Evolutionary conservation across 2,329 filamentous ascomycete genomes (phyloP).

Genomic region (Pseudogymnoascus sp.): DNA sequence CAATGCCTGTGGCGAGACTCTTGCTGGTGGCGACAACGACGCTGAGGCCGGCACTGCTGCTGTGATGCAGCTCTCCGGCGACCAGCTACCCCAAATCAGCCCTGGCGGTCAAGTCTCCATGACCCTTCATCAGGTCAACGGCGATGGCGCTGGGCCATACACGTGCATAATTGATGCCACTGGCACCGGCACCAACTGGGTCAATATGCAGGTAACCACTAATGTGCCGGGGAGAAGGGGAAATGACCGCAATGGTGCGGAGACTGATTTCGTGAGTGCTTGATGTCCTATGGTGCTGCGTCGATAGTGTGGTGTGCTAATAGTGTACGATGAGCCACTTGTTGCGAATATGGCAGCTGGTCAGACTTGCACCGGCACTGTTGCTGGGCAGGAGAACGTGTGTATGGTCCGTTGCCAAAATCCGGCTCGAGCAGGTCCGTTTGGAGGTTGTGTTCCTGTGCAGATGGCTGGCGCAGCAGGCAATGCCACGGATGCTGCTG

Average conservation of each 20-base stretch:
- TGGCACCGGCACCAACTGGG: conserved; percentile 45
- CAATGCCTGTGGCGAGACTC: conserved; percentile 48
- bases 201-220: conserved; percentile 44
- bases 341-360: conserved; percentile 46
- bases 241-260: conserved; percentile 35
- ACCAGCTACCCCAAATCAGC: conserved; percentile 48
- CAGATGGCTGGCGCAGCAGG: conserved; percentile 32
- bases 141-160: conserved; percentile 49
- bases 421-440: conserved; percentile 49
- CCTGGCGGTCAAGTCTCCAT: conserved; percentile 49
- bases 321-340: conserved; percentile 35
- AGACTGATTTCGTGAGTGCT: conserved; percentile 27
- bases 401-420: conserved; percentile 58
- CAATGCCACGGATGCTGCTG: conserved; percentile 14
- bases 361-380: conserved; percentile 49
- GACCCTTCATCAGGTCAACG: conserved; percentile 60
- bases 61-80: conserved; percentile 50
- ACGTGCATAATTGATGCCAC: conserved; percentile 55
- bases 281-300: background rate
- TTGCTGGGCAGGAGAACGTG: conserved; percentile 49
- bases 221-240: conserved; percentile 39
- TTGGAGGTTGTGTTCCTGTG: conserved; percentile 51
- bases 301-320: conserved; percentile 10
- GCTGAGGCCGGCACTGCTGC: conserved; percentile 46
- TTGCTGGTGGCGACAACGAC: conserved; percentile 47